Conservation (phyloP, 345 rosid genomes). For the Eucalyptus marginata region DNA sequence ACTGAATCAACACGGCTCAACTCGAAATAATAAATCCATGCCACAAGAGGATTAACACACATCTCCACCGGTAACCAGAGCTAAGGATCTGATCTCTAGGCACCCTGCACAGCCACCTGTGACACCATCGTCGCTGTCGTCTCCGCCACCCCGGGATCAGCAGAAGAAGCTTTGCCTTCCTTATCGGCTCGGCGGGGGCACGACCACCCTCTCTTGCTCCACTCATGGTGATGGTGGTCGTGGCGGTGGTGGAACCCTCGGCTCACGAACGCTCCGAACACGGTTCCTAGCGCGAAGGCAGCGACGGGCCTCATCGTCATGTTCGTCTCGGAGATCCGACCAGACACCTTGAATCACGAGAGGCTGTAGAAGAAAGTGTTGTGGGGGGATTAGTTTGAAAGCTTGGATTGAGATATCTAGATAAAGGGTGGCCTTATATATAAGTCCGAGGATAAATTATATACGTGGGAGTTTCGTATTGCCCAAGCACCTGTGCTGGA, state of each 20-base stretch:
- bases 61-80: background rate
- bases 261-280: background rate
- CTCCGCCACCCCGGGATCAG: background rate
- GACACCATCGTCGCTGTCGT: background rate
- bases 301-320: background rate
- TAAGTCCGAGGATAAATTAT: background rate
- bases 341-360: background rate
- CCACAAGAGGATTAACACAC: background rate
- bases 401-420: background rate
- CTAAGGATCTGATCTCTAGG: background rate
- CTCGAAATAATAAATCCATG: background rate
- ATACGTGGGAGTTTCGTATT: background rate
- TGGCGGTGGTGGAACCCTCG: background rate
- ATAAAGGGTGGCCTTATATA: background rate
- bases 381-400: background rate
- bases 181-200: background rate
- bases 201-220: background rate
- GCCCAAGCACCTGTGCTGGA: background rate
- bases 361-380: background rate
- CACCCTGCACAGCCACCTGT: background rate
- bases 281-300: background rate
- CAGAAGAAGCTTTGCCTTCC: background rate
- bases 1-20: background rate
- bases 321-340: background rate
- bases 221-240: background rate